Base-by-base conservation (phyloP, 352 stramenopile genomes). In the Bremia lactucae region DNA sequence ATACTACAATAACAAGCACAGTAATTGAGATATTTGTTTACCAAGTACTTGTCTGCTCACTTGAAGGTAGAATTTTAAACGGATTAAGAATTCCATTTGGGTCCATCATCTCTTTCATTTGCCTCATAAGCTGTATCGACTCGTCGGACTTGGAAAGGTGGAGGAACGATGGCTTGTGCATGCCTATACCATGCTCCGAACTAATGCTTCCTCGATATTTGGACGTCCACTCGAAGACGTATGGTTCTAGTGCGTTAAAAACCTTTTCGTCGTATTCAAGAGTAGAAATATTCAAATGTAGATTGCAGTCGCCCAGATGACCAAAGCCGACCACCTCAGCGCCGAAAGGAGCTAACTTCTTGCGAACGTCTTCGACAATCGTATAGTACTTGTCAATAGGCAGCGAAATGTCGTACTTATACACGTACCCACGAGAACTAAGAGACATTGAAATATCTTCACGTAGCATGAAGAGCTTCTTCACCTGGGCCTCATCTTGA, bases 331-430 rank as follows among this genome's bases (percentile, higher is more conserved):
- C 67, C 26, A 92, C 73, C 9, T 76, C 42, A 23, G 65, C 68
- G 10, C 67, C 65, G 1, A 82, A 42, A 16, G 58, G 41, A 11
- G 48, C 46, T 25, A 96, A 42, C 36, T 53, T 55, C 46, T 65
- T 46, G 48, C 76, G 72, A 26, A 91, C 83, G 18, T 95, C 80
- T 24, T 87, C 59, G 2, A 88, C 81, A 28, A 97, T 81, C 21
- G 77, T 68, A 59, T 96, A 86, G 65, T 98, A 97, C 34, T 95
- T 58, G 20, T 66, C 34, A 19, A 96, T 84, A 0, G 90, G 86
- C 15, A 99, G 55, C 14, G 83, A 97, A 10, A 99, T 66, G 62
- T 99, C 96, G 68, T 98, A 98, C 72, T 99, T 99, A 69, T 98
- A 97, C 34, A 95, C 86, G 55, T 91, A 95, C 16, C 95, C 96